Evolutionary conservation across 768 basidiomycete species (phyloP), one percentile per base, ranked within the genome.

Genomic region (Flagelloscypha sp.): DNA sequence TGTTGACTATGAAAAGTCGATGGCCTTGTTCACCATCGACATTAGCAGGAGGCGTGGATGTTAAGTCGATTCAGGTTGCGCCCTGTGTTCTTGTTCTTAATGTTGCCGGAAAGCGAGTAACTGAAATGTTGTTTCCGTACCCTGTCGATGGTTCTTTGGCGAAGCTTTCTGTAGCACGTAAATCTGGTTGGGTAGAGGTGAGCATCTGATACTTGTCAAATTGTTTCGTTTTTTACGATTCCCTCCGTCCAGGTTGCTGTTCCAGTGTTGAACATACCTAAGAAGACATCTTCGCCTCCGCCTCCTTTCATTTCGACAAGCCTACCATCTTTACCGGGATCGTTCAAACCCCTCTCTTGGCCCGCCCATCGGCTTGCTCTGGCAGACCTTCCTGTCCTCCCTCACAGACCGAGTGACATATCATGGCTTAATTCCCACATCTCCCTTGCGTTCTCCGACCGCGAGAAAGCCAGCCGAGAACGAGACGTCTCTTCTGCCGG

Each of bases 311-410:
- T n/a, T 31, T 46, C 1, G 33, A 49, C 2, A 39, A 23, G 16
- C 29, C 38, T 1, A 16, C 46, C 15, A 44, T 53, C 15, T 31
- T n/a, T n/a, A n/a, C n/a, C n/a, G n/a, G n/a, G n/a, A n/a, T n/a
- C n/a, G n/a, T n/a, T n/a, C n/a, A n/a, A n/a, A n/a, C n/a, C n/a
- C 16, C 3, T n/a, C n/a, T 40, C 40, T 3, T 62, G 59, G 66
- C 59, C 52, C 39, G 45, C 70, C 24, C 68, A 70, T 35, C 55
- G 56, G 1, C 43, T 70, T 22, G 56, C 61, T 27, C 40, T 72
- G 12, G 47, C 50, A 33, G 45, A 48, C 10, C 49, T 62, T 12
- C 64, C 66, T 6, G 24, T 44, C 6, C 32, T 72, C 12, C 48
- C 57, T 19, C 19, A 50, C 22, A 37, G 43, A 11, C 12, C 35